Base-by-base conservation (phyloP, 352 stramenopile genomes). In the Thalassiosira livingstoniorum region DNA sequence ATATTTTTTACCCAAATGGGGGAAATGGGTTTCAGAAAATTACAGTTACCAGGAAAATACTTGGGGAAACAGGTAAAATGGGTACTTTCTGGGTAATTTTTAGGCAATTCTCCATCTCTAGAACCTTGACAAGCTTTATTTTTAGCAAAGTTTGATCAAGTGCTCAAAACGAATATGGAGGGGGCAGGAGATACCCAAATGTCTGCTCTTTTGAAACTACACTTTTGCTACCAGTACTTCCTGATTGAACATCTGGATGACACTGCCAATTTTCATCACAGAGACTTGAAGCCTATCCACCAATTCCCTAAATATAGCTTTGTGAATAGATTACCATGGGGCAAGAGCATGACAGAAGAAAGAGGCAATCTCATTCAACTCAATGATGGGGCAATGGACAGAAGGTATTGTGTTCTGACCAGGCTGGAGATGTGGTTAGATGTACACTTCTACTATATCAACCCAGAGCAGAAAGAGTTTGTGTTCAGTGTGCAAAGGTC, bases 351-450 rank as follows among this genome's bases (percentile, higher is more conserved):
- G 1, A 73, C 58, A 21, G 72, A 86, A 23, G 79, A 80, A 53
- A 60, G 75, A 45, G 80, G 84, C 70, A 55, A 68, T 27, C 80
- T 69, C 31, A 74, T 5, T 2, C 80, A 87, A 35, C 39, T 83
- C 61, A 23, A 84, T 4, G 23, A 81, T 70, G 77, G 68, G 4
- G 69, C 61, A 35, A 39, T 58, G 23, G 70, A 83, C 34, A 70
- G 53, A 39, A 63, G 61, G 32, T 83, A 83, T 34, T 77, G 67
- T 60, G 47, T 35, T 23, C 43, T 83, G 3, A 35, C 32, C 13
- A 27, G 43, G 25, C 25, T 83, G 3, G 75, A 29, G 27, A 13
- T 47, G n/a, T 83, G 65, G 75, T 43, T 83, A 5, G 75, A 83
- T 32, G 35, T 42, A 1, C 23, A 62, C 18, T 72, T 53, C 47